Conservation (phyloP, 2,329 filamentous ascomycete species). For the Claviceps sorghi region DNA sequence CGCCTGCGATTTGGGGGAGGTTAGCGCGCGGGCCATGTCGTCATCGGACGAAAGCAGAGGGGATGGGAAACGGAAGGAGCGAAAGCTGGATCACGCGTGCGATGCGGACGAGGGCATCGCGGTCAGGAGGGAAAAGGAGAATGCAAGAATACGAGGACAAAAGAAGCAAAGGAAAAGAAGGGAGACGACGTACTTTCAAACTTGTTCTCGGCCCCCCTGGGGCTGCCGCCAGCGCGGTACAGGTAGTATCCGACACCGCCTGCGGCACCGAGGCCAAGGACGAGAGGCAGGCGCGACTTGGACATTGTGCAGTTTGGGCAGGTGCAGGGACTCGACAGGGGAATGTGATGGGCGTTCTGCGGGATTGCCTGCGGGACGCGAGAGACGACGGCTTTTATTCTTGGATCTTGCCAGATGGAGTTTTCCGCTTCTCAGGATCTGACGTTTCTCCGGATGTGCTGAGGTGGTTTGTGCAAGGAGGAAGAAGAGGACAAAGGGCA, state of each 20-base stretch:
- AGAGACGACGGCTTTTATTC: neutral
- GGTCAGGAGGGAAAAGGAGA: no score
- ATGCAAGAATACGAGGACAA: no score
- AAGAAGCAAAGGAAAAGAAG: neutral
- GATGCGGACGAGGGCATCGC: neutral
- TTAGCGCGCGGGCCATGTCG: neutral
- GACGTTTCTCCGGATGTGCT: neutral
- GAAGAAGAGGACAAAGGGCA: neutral
- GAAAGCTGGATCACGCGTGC: neutral
- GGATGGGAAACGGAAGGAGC: no score
- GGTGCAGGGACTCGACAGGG: neutral
- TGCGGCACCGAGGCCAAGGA: constrained; percentile 47
- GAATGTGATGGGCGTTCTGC: neutral
- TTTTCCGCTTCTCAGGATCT: no score
- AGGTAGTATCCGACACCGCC: constrained; percentile 77
- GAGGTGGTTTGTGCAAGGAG: neutral
- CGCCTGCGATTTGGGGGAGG: constrained; percentile 40
- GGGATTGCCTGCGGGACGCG: neutral
- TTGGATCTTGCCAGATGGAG: no score
- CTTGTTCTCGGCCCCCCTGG: constrained; percentile 73
- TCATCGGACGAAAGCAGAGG: neutral
- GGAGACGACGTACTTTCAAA: constrained; percentile 50
- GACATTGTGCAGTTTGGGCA: constrained; percentile 24
- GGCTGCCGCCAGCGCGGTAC: constrained; percentile 68
- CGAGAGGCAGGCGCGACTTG: constrained; percentile 30